phyloP scores from a whole-genome alignment of 495 filamentous ascomycete species.

The Penicillium riverlandense region DNA sequence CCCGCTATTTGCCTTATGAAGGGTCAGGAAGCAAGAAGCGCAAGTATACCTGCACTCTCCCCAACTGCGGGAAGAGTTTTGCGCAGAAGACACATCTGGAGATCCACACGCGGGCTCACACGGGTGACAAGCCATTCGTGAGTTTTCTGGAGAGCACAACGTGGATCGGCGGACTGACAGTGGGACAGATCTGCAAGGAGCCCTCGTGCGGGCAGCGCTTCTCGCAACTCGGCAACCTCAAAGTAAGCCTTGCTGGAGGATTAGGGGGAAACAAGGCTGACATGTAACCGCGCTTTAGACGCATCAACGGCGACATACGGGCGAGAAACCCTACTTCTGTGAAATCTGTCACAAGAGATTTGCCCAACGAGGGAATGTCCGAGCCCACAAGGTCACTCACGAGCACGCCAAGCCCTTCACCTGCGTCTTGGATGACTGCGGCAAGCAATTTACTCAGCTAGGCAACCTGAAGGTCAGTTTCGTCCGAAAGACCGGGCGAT shows the following conservation, averaged over 20 bases:
- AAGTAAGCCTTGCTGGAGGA: slow-evolving; percentile 43
- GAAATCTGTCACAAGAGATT: slow-evolving; percentile 76
- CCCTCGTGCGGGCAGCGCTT: slow-evolving; percentile 72
- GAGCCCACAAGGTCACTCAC: slow-evolving; percentile 81
- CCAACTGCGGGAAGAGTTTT: slow-evolving; percentile 75
- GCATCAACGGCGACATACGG: slow-evolving; percentile 79
- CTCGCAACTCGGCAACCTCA: slow-evolving; percentile 82
- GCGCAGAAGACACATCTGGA: slow-evolving; percentile 91
- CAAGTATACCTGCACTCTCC: slow-evolving; percentile 67
- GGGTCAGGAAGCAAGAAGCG: slow-evolving; percentile 29
- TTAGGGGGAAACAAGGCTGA: background rate
- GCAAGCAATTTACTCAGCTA: slow-evolving; percentile 79
- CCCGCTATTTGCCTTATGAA: slow-evolving; percentile 18
- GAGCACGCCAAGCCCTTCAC: slow-evolving; percentile 67
- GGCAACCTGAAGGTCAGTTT: slow-evolving; percentile 70
- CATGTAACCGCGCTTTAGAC: slow-evolving; percentile 43
- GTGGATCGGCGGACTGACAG: background rate
- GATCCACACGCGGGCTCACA: slow-evolving; percentile 85
- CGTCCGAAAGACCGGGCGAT: no score
- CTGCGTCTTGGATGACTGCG: slow-evolving; percentile 74
- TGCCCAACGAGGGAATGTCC: slow-evolving; percentile 79
- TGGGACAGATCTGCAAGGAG: slow-evolving; percentile 59
- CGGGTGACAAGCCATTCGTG: slow-evolving; percentile 87
- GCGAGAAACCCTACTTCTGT: slow-evolving; percentile 80
- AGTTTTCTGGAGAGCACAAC: slow-evolving; percentile 22